A percentile compares a stretch with the other conserved stretches of the same genome.
These are phyloP conservation scores for Acanthamoeba sp. DNA, from an alignment of 208 protist genomes.

Conservation along the genomic window DNA sequence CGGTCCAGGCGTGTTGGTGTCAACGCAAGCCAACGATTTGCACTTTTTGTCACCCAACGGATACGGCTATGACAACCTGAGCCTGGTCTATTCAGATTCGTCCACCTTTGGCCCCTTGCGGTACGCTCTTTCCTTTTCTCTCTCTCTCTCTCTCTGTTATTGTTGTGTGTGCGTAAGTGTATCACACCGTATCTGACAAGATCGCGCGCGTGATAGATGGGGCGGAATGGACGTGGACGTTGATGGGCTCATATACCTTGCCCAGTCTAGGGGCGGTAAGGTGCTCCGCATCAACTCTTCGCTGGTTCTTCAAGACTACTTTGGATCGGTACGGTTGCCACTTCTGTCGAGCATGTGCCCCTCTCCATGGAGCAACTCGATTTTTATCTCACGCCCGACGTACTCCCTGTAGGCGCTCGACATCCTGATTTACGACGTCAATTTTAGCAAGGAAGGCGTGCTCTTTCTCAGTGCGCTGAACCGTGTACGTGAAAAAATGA, in stretches of 20 bases:
- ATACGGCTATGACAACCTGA: neutral
- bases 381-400: too few species aligned
- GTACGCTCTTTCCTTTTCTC: neutral
- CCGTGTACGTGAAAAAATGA: too few species aligned
- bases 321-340: neutral
- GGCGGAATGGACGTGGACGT: neutral
- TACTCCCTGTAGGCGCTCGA: neutral
- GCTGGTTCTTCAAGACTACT: neutral
- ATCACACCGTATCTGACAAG: neutral
- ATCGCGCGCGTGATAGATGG: neutral
- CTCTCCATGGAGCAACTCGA: neutral
- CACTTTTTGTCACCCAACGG: neutral
- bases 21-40: conserved; percentile 1
- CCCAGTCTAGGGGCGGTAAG: neutral
- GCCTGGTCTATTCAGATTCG: neutral
- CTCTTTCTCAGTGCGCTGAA: neutral
- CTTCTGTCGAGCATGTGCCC: too few species aligned
- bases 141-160: too few species aligned
- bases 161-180: neutral
- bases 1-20: neutral
- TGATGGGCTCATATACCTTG: neutral
- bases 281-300: neutral
- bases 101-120: neutral
- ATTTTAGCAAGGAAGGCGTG: neutral
- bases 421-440: neutral